Evolutionary conservation across 2,329 filamentous ascomycete genomes (phyloP).

Genomic region (Fusarium piperis): DNA sequence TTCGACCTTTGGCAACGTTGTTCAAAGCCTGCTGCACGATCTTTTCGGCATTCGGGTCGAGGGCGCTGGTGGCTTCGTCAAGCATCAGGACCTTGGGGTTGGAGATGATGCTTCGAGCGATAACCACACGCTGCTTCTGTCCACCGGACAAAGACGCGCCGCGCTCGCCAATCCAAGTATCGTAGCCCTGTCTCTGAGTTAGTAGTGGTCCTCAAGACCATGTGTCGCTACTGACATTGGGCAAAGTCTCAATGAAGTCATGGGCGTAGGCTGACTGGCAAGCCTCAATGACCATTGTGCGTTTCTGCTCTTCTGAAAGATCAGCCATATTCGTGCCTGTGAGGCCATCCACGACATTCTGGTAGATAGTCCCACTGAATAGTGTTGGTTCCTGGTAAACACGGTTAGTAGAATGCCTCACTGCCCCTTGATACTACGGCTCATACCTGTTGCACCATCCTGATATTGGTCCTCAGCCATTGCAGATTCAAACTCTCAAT

Average conservation of each 20-base stretch:
- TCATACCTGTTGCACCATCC: slow-evolving; percentile 58
- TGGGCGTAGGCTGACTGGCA: slow-evolving; percentile 62
- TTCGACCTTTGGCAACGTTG: slow-evolving; percentile 63
- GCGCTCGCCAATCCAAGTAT: slow-evolving; percentile 70
- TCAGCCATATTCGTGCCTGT: slow-evolving; percentile 49
- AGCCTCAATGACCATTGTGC: slow-evolving; percentile 56
- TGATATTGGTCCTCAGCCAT: slow-evolving; percentile 63
- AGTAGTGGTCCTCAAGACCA: background rate
- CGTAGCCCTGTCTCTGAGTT: slow-evolving; percentile 57
- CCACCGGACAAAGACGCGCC: slow-evolving; percentile 74
- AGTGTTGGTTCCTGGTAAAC: slow-evolving; percentile 59
- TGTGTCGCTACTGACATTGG: slow-evolving; percentile 45
- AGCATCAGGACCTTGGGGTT: slow-evolving; percentile 71
- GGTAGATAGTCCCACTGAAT: slow-evolving; percentile 62
- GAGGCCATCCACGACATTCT: slow-evolving; percentile 63
- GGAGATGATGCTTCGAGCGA: slow-evolving; percentile 73
- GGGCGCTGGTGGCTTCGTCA: slow-evolving; percentile 74
- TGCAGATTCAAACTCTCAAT: slow-evolving; percentile 57
- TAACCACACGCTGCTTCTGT: slow-evolving; percentile 73
- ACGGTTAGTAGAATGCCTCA: background rate
- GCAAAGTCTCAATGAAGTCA: slow-evolving; percentile 62
- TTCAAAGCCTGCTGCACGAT: slow-evolving; percentile 67
- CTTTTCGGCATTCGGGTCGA: slow-evolving; percentile 57
- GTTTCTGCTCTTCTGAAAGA: slow-evolving; percentile 54
- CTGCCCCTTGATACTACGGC: fast-evolving